Evolutionary conservation across 495 filamentous ascomycete species (phyloP), one percentile per base, ranked within the genome.

Genomic region (Daldinia grandis): DNA sequence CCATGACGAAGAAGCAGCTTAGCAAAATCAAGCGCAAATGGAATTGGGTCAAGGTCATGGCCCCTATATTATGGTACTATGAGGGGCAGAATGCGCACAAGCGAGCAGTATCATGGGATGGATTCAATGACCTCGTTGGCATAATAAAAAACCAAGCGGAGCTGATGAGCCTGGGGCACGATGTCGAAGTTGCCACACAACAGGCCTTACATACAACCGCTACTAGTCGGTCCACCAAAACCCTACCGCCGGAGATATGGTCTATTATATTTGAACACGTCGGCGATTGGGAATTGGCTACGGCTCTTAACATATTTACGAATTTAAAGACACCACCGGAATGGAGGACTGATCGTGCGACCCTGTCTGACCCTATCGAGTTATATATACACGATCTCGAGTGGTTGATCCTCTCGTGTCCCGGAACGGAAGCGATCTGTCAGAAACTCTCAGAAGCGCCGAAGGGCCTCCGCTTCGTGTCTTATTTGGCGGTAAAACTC

Each of bases 241-340:
- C 58, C 17, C 81, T 98, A 0, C 94, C 94, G 0, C 87, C 91
- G 0, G 94, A 98, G 77, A 83, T 98, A 25, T 97, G 94, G 94
- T 87, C 91, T 28, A 90, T 92, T 51, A 90, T 98, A 25, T 89
- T 98, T 44, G 90, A 95, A 70, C 88, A 90, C 68, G 84, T 93
- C 15, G 87, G 87, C 15, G 94, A 98, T 76, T 98, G 94, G 94
- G 94, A 97, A 79, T 84, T 93, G 3, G 90, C 94, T 15, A 90
- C 86, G 55, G 89, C 91, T 2, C 84, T 98, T 12, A 89, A 92
- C 58, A 84, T 98, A 44, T 92, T 90, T 69, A 91, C 92, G 4
- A 93, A 84, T 49, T 80, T 97, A 6, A 84, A 87, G 15, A 87
- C 89, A 31, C 93, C 94, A 2, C 73, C 81, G 15, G 89, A 92